A percentile compares a stretch with the other conserved stretches of the same genome.
phyloP scores from a whole-genome alignment of 352 stramenopile species.

The Pythium apleroticum region DNA sequence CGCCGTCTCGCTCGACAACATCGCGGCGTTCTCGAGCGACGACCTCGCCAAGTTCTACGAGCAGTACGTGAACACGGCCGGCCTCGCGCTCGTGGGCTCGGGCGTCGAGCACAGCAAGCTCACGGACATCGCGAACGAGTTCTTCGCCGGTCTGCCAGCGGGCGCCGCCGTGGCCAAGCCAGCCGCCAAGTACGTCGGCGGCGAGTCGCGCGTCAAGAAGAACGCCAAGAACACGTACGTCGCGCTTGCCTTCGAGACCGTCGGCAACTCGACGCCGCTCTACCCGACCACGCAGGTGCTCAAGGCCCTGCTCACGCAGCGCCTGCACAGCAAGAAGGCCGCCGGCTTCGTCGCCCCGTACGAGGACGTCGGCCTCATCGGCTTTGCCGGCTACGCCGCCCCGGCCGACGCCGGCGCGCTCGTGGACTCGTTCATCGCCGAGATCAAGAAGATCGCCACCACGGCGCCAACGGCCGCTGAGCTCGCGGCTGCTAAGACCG shows the following conservation, averaged over 20 bases:
- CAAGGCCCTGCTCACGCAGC: slow-evolving; percentile 53
- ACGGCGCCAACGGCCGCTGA: slow-evolving; percentile 63
- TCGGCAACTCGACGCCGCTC: slow-evolving; percentile 40
- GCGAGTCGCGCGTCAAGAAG: slow-evolving; percentile 77
- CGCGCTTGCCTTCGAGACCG: slow-evolving; percentile 66
- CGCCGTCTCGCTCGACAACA: slow-evolving; percentile 51
- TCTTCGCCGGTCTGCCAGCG: slow-evolving; percentile 50
- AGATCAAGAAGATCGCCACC: slow-evolving; percentile 75
- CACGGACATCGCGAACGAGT: slow-evolving; percentile 59
- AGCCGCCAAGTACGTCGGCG: slow-evolving; percentile 69
- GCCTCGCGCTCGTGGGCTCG: slow-evolving; percentile 59
- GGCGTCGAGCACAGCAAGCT: slow-evolving; percentile 66
- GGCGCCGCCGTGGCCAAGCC: slow-evolving; percentile 27
- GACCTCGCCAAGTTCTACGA: slow-evolving; percentile 59
- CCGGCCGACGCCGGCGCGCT: slow-evolving; percentile 58
- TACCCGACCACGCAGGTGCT: slow-evolving; percentile 67
- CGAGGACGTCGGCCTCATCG: slow-evolving; percentile 60
- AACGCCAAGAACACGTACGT: slow-evolving; percentile 66
- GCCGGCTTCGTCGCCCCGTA: slow-evolving; percentile 64
- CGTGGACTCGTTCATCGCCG: slow-evolving; percentile 62
- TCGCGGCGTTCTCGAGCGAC: slow-evolving; percentile 47
- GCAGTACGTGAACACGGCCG: slow-evolving; percentile 64
- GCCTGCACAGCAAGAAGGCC: slow-evolving; percentile 64
- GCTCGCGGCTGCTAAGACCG: slow-evolving; percentile 72
- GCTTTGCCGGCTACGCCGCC: slow-evolving; percentile 55